Conservation (phyloP, 495 filamentous ascomycete genomes). For the Xanthoparmelia taractica region DNA sequence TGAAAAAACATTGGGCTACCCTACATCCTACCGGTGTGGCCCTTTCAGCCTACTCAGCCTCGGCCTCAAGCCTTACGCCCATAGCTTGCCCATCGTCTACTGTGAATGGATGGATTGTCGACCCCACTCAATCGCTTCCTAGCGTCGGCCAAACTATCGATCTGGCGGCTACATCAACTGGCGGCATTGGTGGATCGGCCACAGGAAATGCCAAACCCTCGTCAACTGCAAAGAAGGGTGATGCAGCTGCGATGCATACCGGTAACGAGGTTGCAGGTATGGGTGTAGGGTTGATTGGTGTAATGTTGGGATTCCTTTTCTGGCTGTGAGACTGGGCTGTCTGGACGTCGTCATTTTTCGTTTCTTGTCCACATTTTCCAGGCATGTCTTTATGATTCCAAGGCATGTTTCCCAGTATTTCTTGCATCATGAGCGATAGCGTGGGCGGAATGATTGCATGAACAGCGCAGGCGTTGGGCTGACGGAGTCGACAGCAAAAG, state of each 20-base stretch:
- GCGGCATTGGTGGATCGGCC: constrained; percentile 16
- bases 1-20: constrained; percentile 69
- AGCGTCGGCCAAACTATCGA: constrained; percentile 52
- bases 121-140: constrained; percentile 60
- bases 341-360: neutral
- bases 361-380: constrained; percentile 1
- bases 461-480: constrained; percentile 7
- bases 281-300: constrained; percentile 42
- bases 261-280: constrained; percentile 47
- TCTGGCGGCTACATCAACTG: constrained; percentile 20
- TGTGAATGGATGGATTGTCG: constrained; percentile 59
- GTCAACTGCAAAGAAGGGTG: constrained; percentile 14
- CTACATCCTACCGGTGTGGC: constrained; percentile 59
- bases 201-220: constrained; percentile 4
- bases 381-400: neutral
- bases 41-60: constrained; percentile 54
- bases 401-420: neutral
- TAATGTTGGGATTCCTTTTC: constrained; percentile 48
- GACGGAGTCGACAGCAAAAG: neutral
- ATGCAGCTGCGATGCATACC: constrained; percentile 17
- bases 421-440: constrained; percentile 8
- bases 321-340: constrained; percentile 43
- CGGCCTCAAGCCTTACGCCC: constrained; percentile 43
- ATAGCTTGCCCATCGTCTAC: constrained; percentile 67
- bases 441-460: constrained; percentile 11